These are phyloP conservation scores for Agastache rugosa DNA, from an alignment of 257 asterid genomes.

Conservation along the genomic window DNA sequence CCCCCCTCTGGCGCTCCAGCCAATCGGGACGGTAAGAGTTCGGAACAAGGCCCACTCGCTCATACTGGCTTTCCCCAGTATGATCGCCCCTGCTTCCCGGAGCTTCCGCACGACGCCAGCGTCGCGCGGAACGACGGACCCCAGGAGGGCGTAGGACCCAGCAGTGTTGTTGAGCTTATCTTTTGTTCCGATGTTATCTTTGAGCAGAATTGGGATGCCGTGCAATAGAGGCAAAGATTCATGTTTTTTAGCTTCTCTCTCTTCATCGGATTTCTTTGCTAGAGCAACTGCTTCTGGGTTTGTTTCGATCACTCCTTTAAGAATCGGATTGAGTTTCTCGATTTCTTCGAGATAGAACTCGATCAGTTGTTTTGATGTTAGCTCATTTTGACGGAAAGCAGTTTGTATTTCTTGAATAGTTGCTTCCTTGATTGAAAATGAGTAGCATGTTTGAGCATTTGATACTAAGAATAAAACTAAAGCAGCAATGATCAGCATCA, in stretches of 20 bases:
- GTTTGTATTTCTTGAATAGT: conserved; percentile 44
- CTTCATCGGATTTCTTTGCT: conserved; percentile 58
- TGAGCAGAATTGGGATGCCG: conserved; percentile 73
- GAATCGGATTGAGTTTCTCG: conserved; percentile 58
- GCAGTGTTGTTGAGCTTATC: conserved; percentile 71
- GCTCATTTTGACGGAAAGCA: conserved; percentile 41
- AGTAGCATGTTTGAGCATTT: background rate
- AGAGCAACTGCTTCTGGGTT: conserved; percentile 62
- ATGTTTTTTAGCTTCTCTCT: conserved; percentile 21
- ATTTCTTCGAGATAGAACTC: conserved; percentile 49
- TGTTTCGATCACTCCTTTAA: conserved; percentile 59
- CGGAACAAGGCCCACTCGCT: conserved; percentile 70
- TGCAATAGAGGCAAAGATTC: conserved; percentile 37
- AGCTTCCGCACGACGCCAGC: conserved; percentile 67
- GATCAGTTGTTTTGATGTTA: conserved; percentile 48
- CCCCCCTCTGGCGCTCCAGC: conserved; percentile 77
- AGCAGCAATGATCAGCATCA: background rate
- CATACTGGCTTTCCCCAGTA: conserved; percentile 70
- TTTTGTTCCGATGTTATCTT: conserved; percentile 62
- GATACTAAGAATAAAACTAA: background rate
- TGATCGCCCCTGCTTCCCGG: conserved; percentile 66
- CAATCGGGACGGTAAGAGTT: conserved; percentile 44
- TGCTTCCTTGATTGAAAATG: conserved; percentile 48
- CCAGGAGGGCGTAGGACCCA: conserved; percentile 69
- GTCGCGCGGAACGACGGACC: conserved; percentile 57